Evolutionary conservation across 352 stramenopile species (phyloP).

Genomic region (Globisporangium mamillatum): DNA sequence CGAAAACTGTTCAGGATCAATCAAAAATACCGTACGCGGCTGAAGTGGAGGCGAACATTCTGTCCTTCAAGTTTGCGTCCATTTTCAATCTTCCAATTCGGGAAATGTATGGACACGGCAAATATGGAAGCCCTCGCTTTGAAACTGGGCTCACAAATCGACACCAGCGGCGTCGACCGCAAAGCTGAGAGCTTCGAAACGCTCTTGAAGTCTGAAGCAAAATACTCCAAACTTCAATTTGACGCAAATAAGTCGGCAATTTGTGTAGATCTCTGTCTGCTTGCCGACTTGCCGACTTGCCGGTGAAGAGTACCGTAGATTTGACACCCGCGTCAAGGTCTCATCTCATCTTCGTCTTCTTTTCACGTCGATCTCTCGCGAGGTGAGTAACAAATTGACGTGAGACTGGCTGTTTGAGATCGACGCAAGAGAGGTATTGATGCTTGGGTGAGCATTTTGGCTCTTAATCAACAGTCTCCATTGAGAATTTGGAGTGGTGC

Average conservation of each 20-base stretch:
- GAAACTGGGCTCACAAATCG: not conserved
- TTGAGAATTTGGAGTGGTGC: no score
- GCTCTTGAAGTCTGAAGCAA: conserved; percentile 14
- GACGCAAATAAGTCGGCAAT: conserved; percentile 9
- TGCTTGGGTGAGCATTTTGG: not conserved
- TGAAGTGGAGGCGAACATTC: not conserved
- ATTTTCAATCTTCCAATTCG: not conserved
- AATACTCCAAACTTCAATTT: not conserved
- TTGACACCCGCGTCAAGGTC: conserved; percentile 1
- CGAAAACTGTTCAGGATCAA: not conserved
- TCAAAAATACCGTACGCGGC: no score
- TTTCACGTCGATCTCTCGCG: not conserved
- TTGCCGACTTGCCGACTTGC: not conserved
- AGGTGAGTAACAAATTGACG: not conserved
- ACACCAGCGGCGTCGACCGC: conserved; percentile 10
- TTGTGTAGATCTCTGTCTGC: not conserved
- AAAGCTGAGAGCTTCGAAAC: not conserved
- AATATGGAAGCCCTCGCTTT: not conserved
- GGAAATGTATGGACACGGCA: not conserved
- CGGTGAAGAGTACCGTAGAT: not conserved
- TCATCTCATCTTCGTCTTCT: not conserved
- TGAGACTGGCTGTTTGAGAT: not conserved
- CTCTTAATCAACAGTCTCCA: not conserved
- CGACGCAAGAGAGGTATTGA: not conserved
- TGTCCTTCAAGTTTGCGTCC: not conserved